Conservation (phyloP, 1,284 basidiomycete genomes). For the Takashimella koratensis region DNA sequence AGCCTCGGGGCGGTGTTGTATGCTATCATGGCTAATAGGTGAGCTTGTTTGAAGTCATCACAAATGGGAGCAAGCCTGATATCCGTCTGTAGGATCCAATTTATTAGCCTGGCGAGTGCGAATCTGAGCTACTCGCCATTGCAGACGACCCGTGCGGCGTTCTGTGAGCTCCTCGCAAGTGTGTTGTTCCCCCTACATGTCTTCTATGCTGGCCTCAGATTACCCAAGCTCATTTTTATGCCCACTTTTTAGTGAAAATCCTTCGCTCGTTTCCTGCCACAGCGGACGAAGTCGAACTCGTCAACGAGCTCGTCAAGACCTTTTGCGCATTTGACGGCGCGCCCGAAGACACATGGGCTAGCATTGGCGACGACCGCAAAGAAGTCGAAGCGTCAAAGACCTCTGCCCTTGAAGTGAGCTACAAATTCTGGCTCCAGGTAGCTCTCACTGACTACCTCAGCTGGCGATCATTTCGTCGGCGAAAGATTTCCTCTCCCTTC, state of each 20-base stretch:
- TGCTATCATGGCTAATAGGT: conserved; percentile 46
- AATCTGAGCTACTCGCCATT: conserved; percentile 73
- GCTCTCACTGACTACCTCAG: conserved; percentile 48
- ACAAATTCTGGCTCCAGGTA: neutral
- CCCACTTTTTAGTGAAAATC: conserved; percentile 59
- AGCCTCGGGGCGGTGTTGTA: conserved; percentile 34
- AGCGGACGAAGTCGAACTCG: conserved; percentile 62
- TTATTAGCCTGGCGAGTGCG: conserved; percentile 52
- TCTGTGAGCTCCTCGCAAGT: conserved; percentile 76
- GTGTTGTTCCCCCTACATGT: conserved; percentile 1
- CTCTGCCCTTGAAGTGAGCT: conserved; percentile 70
- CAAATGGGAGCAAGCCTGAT: conserved; percentile 41
- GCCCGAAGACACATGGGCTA: conserved; percentile 60
- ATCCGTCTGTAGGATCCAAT: conserved; percentile 54
- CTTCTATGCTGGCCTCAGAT: too few relatives aligned
- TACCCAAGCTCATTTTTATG: conserved; percentile 5
- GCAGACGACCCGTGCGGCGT: conserved; percentile 63
- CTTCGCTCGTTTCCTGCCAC: conserved; percentile 61
- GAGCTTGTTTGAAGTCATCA: neutral
- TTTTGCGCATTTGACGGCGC: conserved; percentile 81
- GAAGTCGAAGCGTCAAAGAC: conserved; percentile 58
- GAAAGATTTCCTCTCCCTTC: conserved; percentile 71
- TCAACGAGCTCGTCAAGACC: conserved; percentile 67
- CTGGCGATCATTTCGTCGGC: conserved; percentile 78
- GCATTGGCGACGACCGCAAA: conserved; percentile 59